phyloP scores from a whole-genome alignment of 108 stramenopile species.

The Pseudonitzschia multiseries region DNA sequence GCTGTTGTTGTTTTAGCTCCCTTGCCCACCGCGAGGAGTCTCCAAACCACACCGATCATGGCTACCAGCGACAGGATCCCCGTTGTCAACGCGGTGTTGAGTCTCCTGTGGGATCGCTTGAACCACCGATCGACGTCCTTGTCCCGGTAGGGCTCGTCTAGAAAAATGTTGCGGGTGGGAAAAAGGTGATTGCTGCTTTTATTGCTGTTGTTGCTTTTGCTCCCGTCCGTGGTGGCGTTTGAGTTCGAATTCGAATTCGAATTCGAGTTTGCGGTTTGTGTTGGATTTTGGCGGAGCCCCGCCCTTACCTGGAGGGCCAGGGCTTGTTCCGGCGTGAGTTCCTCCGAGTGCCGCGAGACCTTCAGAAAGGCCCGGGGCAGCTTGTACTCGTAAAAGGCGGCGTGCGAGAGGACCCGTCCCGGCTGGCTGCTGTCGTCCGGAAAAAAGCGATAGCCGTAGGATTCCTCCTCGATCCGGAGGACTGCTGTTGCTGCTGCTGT shows the following conservation, averaged over 20 bases:
- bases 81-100: not conserved
- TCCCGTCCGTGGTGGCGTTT: too few relatives aligned
- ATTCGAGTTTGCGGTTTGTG: too few relatives aligned
- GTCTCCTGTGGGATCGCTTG: not conserved
- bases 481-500: not conserved
- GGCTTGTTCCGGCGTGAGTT: not conserved
- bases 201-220: too few relatives aligned
- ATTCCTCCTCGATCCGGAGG: not conserved
- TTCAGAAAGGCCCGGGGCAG: not conserved
- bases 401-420: not conserved
- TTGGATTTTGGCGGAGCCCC: not conserved
- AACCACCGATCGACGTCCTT: not conserved
- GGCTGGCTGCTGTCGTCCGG: not conserved
- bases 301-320: not conserved
- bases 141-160: conserved; percentile 1
- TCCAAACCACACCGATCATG: not conserved
- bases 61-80: not conserved
- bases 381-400: not conserved
- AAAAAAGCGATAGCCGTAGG: not conserved
- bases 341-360: not conserved
- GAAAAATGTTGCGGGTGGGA: not conserved
- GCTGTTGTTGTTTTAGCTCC: too few relatives aligned
- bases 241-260: too few relatives aligned
- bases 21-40: too few relatives aligned
- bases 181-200: not conserved